These are phyloP conservation scores for Edhazardia aedis DNA, from an alignment of 371 early-diverging fungal species.

Conservation along the genomic window DNA sequence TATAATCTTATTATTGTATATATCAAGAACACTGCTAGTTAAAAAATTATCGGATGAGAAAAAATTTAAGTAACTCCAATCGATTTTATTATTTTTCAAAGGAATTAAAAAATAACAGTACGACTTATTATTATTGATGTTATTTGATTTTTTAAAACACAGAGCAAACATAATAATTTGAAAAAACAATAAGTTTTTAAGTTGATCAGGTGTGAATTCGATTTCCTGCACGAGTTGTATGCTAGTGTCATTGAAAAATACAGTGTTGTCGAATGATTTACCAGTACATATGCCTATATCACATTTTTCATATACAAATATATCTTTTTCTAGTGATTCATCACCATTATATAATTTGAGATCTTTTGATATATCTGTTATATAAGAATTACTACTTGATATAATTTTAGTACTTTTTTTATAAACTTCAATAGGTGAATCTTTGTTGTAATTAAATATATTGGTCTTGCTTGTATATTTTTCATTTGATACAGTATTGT, in stretches of 20 bases:
- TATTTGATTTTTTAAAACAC: background rate
- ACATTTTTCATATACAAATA: no score
- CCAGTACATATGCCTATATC: constrained; percentile 1
- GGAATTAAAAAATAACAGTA: constrained; percentile 20
- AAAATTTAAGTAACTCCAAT: constrained; percentile 3
- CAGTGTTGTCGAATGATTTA: background rate
- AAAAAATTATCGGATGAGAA: constrained; percentile 9
- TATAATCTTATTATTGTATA: background rate
- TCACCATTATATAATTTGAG: no score
- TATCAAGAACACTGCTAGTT: background rate
- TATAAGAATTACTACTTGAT: no score
- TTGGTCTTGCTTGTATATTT: no score
- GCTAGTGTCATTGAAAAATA: background rate
- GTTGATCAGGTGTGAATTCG: background rate
- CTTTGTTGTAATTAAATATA: no score
- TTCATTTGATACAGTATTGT: no score
- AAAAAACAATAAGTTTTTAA: constrained; percentile 1
- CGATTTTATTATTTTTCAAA: constrained; percentile 14
- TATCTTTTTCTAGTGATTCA: no score
- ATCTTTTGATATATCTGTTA: no score
- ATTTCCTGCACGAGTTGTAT: background rate
- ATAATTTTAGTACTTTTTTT: no score
- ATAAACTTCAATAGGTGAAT: no score
- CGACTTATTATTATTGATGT: background rate
- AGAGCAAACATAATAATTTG: constrained; percentile 14